Evolutionary conservation across 148 eudicot genomes (phyloP).

Genomic region (Linanthus parryae): DNA sequence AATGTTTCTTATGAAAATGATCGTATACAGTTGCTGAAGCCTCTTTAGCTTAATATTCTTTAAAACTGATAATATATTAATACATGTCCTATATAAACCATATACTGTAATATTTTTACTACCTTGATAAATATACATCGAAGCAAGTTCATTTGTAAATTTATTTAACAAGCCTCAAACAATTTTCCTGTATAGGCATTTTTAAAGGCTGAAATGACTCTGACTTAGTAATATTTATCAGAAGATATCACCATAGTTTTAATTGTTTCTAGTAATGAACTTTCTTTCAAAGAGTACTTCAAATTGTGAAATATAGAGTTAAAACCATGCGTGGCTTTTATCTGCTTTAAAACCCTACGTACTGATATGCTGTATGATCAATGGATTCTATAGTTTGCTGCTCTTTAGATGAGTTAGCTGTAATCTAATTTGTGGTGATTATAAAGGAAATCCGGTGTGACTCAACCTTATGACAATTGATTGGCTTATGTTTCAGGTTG

Average conservation of each 20-base stretch:
- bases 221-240: background rate
- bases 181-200: background rate
- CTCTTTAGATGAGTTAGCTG: background rate
- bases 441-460: background rate
- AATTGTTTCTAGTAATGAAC: background rate
- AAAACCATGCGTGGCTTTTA: background rate
- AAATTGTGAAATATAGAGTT: background rate
- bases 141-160: no score
- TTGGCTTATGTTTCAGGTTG: slow-evolving; percentile 47
- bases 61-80: background rate
- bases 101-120: no score
- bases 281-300: background rate
- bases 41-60: background rate
- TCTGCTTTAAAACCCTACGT: background rate
- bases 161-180: background rate
- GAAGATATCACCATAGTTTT: background rate
- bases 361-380: background rate
- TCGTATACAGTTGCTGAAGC: background rate
- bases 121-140: no score
- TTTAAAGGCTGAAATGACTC: background rate
- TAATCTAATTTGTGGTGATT: background rate
- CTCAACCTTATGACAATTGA: background rate
- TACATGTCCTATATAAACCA: no score
- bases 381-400: no score
- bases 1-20: background rate